Evolutionary conservation across 1,284 basidiomycete species (phyloP), one percentile per base, ranked within the genome.

Genomic region (Erythrobasidium hasegawianum): DNA sequence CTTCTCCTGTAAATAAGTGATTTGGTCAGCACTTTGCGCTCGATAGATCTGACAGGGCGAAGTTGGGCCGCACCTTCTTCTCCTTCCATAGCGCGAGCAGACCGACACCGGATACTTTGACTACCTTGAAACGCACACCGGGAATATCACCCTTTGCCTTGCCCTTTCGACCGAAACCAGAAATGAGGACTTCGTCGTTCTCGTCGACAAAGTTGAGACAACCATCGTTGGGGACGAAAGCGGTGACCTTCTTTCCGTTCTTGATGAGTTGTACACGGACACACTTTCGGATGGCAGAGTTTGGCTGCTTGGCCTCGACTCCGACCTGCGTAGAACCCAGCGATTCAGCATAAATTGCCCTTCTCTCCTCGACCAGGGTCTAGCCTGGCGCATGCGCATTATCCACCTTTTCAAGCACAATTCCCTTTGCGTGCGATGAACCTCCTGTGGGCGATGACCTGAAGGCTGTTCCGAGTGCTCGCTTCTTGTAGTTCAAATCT

Each of bases 251-350:
- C 89, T 98, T 98, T 77, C 96, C 96, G 84, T 99, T 99, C 87
- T 99, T 98, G 82, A 99, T 98, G 76, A 99, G 85, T 79, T 99
- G 96, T 71, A 98, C 96, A 83, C 96, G 91, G 74, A 99, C 96
- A 84, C 96, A 98, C 82, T 99, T 99, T 81, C 96, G 92, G 80
- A 98, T 97, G 79, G 96, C 96, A 78, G 96, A 98, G 86, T 99
- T 99, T 82, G 96, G 96, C 80, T 96, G 91, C 82, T 95, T 95
- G 76, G 91, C 92, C 80, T 84, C 83, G 61, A 84, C 83, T 79
- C 83, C 83, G 79, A 82, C 80, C 66, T 68, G 49, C 14, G 38
- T 11, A 26, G 33, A 9, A 38, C 14, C 2, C 20, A 20, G 27
- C 20, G 9, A n/a, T 49, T 43, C 53, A 45, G 20, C 52, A 20